Base-by-base conservation (phyloP, 2,329 filamentous ascomycete species). In the Verticillium longisporum region DNA sequence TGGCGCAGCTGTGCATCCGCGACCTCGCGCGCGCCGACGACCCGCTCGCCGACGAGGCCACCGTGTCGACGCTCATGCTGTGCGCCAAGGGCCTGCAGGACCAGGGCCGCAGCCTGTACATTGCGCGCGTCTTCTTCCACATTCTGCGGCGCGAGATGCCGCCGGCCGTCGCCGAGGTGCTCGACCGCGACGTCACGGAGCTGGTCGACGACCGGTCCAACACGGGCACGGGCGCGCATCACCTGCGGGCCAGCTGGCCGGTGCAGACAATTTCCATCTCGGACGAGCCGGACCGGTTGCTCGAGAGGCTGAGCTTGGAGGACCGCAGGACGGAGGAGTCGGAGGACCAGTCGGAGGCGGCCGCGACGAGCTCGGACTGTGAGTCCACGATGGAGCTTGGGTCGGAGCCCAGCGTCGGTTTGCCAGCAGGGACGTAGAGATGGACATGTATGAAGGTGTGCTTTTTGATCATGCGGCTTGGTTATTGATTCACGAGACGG, bases 1-100 rank as follows among this genome's bases (percentile, higher is more conserved):
- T 72, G 6, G 58, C 62, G 4, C 37, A 68, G 26, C 55, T 70
- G 15, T 68, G 64, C 1, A 69, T 67, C 55, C 64, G 64, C 37
- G 60, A 64, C 1, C 61, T 71, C 57, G 63, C 10, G 57, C 58
- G 10, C 38, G 10, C 1, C 61, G 21, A 26, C 61, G 62, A 38
- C 62, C 38, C 56, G 13, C 10, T 36, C 6, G 60, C 60, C 7
- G 37, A 60, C 31, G 66, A 69, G 38, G 63, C 62, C 3, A 55
- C 65, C 36, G 64, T 64, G 18, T 66, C 68, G 10, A 70, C 69
- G 9, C 18, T 70, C 1, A 32, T 70, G 11, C 67, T 70, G 6
- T 68, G 67, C 18, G 67, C 67, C 55, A 70, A 68, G 37, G 67
- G 66, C 4, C 18, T 70, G 11, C 65, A 67, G 62, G 66, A 69